Evolutionary conservation across 2,329 filamentous ascomycete species (phyloP), one percentile per base, ranked within the genome.

Genomic region (Cladorrhinum sp.): DNA sequence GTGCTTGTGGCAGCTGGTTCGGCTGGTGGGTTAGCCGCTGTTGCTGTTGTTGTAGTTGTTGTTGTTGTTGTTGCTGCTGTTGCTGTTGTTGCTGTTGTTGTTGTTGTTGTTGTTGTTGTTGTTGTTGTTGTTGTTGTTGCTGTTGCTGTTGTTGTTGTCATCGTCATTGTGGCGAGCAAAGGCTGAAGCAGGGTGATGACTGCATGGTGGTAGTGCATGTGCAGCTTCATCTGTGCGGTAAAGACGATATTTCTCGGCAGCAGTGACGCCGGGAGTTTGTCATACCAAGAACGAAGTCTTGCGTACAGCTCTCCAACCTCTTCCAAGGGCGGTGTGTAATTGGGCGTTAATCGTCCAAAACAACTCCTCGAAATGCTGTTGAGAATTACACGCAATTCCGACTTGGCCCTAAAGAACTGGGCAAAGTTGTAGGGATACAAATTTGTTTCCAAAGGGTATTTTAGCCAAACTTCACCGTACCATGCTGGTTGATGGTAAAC

Each of bases 391-490:
- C 73, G 66, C 1, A 77, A 73, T 1, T 62, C 56, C 0, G 62
- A 69, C 18, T 66, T 65, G 0, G 72, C 71, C 26, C 60, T 64
- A 49, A 77, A 70, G 2, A 73, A 59, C 1, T 72, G 62, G 0
- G 71, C 70, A 55, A 73, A 69, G 16, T 66, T 55, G 0, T 65
- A 65, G 0, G 71, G 64, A 6, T 66, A 65, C 1, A 70, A 65
- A 0, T 61, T 62, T 0, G 64, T 51, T 9, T 62, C 66, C 5
- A 67, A 30, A 0, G 75, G 75, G 57, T 77, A 78, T 20, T 67
- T 72, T 0, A 77, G 60, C 68, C 69, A 73, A 2, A 75, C 64
- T 50, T 78, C 75, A 3, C 74, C 73, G 28, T 75, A 77, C 68
- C 70, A 76, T 0, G 55, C 50, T 0, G 63, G 1, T 5, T 71